Evolutionary conservation across 768 basidiomycete genomes (phyloP).

Genomic region (Tricholoma furcatifolium): DNA sequence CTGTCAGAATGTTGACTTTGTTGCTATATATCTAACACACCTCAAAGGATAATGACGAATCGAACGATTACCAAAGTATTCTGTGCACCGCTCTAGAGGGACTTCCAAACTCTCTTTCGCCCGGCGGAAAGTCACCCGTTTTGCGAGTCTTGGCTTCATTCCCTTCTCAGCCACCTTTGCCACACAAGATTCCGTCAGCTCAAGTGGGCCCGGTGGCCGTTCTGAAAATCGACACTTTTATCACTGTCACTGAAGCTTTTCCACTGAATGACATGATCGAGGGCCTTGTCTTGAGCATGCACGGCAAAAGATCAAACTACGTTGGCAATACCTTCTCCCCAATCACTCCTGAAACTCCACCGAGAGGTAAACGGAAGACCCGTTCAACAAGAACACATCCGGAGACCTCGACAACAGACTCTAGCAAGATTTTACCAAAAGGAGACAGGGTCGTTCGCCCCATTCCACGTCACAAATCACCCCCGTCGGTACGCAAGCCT

Average conservation of each 20-base stretch:
- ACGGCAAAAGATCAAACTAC: background rate
- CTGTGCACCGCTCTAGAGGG: background rate
- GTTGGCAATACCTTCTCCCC: background rate
- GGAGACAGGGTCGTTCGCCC: background rate
- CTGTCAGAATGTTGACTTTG: no score
- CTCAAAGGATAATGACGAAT: no score
- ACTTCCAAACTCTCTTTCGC: background rate
- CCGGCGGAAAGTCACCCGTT: background rate
- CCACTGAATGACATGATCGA: background rate
- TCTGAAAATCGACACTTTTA: background rate
- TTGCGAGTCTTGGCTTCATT: constrained; percentile 1
- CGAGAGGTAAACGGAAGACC: background rate
- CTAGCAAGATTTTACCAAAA: no score
- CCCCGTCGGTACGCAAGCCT: no score
- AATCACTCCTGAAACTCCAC: background rate
- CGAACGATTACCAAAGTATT: no score
- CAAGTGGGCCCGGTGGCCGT: background rate
- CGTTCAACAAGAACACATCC: background rate
- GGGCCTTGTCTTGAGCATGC: constrained; percentile 4
- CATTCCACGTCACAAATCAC: background rate
- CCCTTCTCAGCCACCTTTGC: background rate
- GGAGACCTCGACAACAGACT: background rate
- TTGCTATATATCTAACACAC: no score
- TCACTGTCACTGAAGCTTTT: background rate
- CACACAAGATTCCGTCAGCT: background rate